These are phyloP conservation scores for Phylloboletellus chloephorus DNA, from an alignment of 1,284 basidiomycete species.

Conservation along the genomic window DNA sequence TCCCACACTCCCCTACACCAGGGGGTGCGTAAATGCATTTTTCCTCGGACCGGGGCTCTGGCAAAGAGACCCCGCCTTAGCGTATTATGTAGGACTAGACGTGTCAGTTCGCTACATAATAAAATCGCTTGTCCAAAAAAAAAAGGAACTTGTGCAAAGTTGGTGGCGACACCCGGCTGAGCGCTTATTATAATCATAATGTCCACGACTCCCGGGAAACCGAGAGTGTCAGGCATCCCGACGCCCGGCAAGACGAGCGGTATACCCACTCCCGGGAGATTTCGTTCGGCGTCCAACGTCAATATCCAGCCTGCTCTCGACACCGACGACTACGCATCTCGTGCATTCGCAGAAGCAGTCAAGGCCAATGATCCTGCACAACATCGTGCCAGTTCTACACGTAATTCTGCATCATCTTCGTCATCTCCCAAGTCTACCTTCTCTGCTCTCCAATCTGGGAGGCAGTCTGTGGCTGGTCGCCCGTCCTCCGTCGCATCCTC, in stretches of 20 bases:
- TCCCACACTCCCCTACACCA: too few species aligned
- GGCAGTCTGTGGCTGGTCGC: constrained; percentile 39
- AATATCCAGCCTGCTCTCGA: constrained; percentile 31
- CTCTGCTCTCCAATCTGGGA: constrained; percentile 32
- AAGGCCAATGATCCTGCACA: constrained; percentile 71
- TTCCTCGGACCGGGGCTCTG: too few species aligned
- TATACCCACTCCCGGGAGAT: constrained; percentile 67
- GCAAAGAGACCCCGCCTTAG: too few species aligned
- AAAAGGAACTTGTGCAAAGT: too few species aligned
- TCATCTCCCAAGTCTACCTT: constrained; percentile 41
- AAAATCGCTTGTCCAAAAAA: too few species aligned
- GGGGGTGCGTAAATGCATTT: too few species aligned
- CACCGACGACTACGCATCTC: constrained; percentile 52
- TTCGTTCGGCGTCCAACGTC: constrained; percentile 57
- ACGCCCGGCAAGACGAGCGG: constrained; percentile 51
- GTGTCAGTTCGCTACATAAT: too few species aligned
- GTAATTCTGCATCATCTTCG: constrained; percentile 42
- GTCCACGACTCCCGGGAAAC: constrained; percentile 48
- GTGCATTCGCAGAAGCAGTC: constrained; percentile 71
- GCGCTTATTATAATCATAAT: constrained; percentile 23
- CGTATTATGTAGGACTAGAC: too few species aligned
- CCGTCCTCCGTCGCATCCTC: constrained; percentile 49
- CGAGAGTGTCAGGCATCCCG: constrained; percentile 53
- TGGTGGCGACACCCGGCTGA: too few species aligned
- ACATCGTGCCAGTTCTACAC: constrained; percentile 44